Conservation (phyloP, 495 filamentous ascomycete species). For the Tuber borchii region DNA sequence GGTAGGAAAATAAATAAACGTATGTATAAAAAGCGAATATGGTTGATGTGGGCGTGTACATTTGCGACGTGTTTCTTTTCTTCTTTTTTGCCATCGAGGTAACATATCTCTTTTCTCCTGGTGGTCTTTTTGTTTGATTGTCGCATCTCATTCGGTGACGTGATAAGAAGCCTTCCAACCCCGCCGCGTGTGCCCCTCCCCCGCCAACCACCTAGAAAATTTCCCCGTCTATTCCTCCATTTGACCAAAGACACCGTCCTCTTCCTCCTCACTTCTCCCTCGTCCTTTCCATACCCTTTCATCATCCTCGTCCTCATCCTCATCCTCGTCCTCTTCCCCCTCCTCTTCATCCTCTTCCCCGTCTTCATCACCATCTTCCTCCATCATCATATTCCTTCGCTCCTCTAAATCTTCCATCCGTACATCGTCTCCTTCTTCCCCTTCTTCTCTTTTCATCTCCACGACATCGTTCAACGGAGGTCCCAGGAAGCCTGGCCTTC, state of each 20-base stretch:
- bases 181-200: constrained; percentile 12
- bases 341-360: constrained; percentile 50
- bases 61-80: constrained; percentile 30
- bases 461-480: constrained; percentile 37
- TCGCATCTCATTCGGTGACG: constrained; percentile 7
- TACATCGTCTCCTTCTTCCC: constrained; percentile 42
- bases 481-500: constrained; percentile 39
- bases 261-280: constrained; percentile 68
- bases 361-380: constrained; percentile 49
- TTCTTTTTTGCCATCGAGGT: constrained; percentile 24
- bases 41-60: constrained; percentile 21
- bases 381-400: constrained; percentile 52
- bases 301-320: constrained; percentile 58
- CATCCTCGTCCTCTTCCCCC: constrained; percentile 57
- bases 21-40: constrained; percentile 21
- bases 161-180: constrained; percentile 23
- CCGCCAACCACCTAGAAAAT: constrained; percentile 24
- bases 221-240: constrained; percentile 73
- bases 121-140: constrained; percentile 1
- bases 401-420: constrained; percentile 43
- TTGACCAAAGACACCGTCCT: constrained; percentile 87
- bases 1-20: constrained; percentile 25
- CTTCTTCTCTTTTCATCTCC: constrained; percentile 32
- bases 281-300: constrained; percentile 44
- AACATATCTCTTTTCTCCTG: constrained; percentile 19